Base-by-base conservation (phyloP, 2,329 filamentous ascomycete genomes). In the Alternaria sp. region DNA sequence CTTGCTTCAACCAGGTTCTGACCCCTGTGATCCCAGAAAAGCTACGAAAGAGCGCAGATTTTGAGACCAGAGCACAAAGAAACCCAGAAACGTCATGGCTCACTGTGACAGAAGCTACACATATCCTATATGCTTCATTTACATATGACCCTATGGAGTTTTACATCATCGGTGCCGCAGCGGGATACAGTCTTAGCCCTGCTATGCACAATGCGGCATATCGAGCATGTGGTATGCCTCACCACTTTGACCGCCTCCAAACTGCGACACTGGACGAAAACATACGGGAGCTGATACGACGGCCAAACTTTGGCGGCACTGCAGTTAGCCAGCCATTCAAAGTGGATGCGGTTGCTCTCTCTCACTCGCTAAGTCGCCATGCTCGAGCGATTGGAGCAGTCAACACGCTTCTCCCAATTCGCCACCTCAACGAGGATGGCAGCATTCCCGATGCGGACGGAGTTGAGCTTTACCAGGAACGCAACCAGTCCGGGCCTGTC, bases 121-220 rank as follows among this genome's bases (percentile, higher is more conserved):
- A 86, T 61, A 88, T 90, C 1, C 83, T 93, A 0, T 91, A 89
- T 69, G 84, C 88, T 5, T 89, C 87, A 1, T 91, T 90, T 60
- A 83, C 90, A 4, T 86, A 89, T 51, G 89, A 92, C 45, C 85
- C 89, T 0, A 88, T 93, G 83, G 88, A 90, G 51, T 88, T 91
- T 59, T 91, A 90, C 67, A 89, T 93, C 28, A 86, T 93, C 50
- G 91, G 91, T n/a, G 89, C 87, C 52, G 90, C 89, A 58, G 88
- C 91, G n/a, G 87, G 85, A 43, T 92, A 91, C 80, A 92, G 89
- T 73, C 77, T 93, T 59, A 93, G 91, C 0, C 91, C 91, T 1
- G 88, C 89, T 5, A 93, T 93, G 90, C 91, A 93, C 76, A 91
- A 89, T 55, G 85, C 89, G 3, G 91, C 91, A 1, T 88, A 91